Evolutionary conservation across 148 eudicot species (phyloP).

Genomic region (Linanthus parryae): DNA sequence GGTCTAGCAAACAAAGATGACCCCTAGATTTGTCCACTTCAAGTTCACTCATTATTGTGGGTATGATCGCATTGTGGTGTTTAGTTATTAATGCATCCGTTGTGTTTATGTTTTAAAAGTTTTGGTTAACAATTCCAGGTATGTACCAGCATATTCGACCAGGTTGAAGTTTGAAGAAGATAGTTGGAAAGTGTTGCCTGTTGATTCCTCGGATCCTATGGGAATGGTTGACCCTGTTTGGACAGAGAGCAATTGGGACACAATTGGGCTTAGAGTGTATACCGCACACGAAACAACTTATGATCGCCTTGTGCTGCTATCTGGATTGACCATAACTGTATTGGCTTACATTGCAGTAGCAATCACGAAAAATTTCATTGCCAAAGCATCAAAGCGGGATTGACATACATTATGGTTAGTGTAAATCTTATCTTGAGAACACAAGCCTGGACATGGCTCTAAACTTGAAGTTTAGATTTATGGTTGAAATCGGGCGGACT

Average conservation of each 20-base stretch:
- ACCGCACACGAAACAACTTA: slow-evolving; percentile 44
- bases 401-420: slow-evolving; percentile 16
- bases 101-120: slow-evolving; percentile 4
- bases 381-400: slow-evolving; percentile 74
- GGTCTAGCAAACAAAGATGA: too few species aligned
- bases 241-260: slow-evolving; percentile 96
- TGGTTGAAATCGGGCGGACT: too few species aligned
- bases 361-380: slow-evolving; percentile 40
- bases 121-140: slow-evolving; percentile 38
- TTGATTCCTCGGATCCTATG: slow-evolving; percentile 66
- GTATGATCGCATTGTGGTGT: too few species aligned
- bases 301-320: slow-evolving; percentile 50
- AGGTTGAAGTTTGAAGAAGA: slow-evolving; percentile 70
- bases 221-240: slow-evolving; percentile 67
- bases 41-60: too few species aligned
- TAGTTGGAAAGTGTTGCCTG: slow-evolving; percentile 61
- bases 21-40: too few species aligned
- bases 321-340: slow-evolving; percentile 56
- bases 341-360: slow-evolving; percentile 48
- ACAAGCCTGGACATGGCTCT: too few species aligned
- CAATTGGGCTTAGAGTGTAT: slow-evolving; percentile 54
- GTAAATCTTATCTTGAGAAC: too few species aligned
- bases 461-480: too few species aligned
- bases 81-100: too few species aligned
- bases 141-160: slow-evolving; percentile 87